Percentiles rank a stretch among this genome's conserved stretches.
Conservation (phyloP, 2,329 filamentous ascomycete genomes). For the Mollisiaceae sp. region DNA sequence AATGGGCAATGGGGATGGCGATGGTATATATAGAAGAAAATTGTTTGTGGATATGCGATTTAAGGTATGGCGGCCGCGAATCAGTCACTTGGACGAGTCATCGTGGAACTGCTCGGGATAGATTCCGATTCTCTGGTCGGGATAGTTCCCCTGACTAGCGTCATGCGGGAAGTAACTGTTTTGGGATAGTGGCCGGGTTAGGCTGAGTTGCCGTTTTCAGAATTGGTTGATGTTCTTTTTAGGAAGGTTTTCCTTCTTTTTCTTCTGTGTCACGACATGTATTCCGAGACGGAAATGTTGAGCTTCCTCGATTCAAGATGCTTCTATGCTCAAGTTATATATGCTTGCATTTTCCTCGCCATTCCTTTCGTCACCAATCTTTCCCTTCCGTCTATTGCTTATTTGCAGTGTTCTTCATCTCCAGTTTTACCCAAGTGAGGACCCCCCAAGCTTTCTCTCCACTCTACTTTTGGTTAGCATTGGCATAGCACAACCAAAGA, state of each 20-base stretch:
- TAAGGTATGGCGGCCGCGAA: not conserved
- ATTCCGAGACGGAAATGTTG: too few species aligned
- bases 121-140: constrained; percentile 2
- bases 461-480: not conserved
- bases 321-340: too few species aligned
- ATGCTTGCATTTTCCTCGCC: too few species aligned
- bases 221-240: not conserved
- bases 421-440: not conserved
- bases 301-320: too few species aligned
- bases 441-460: not conserved
- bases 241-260: not conserved
- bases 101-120: not conserved
- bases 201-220: not conserved
- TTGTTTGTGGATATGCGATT: not conserved
- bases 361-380: too few species aligned
- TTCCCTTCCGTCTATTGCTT: not conserved
- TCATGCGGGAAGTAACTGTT: constrained; percentile 1
- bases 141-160: not conserved
- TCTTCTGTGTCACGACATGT: not conserved
- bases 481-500: not conserved
- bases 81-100: not conserved
- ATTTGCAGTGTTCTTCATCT: not conserved
- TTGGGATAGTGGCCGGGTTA: not conserved
- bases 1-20: not conserved
- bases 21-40: not conserved